Evolutionary conservation across 768 basidiomycete genomes (phyloP).

Genomic region (Leccinum incarnatum): DNA sequence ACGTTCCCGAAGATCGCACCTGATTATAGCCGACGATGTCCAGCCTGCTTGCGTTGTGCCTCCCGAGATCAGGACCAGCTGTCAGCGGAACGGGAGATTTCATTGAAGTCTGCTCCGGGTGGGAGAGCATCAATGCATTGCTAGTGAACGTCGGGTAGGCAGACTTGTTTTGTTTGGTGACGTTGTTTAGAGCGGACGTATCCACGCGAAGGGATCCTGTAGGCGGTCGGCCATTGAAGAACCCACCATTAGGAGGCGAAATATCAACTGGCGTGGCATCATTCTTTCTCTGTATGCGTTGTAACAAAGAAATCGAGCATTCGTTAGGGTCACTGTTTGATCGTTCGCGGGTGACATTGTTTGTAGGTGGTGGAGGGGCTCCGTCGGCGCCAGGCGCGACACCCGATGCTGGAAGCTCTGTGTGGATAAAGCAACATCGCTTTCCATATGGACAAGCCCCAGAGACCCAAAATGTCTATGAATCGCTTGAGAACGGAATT

Average conservation of each 20-base stretch:
- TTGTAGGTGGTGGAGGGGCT: slow-evolving; percentile 48
- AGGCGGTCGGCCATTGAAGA: slow-evolving; percentile 61
- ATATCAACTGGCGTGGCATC: slow-evolving; percentile 59
- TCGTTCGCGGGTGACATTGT: slow-evolving; percentile 62
- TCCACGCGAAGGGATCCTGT: slow-evolving; percentile 73
- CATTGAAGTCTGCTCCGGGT: slow-evolving; percentile 53
- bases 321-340: slow-evolving; percentile 80
- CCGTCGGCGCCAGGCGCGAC: slow-evolving; percentile 52
- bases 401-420: slow-evolving; percentile 71
- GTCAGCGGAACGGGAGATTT: slow-evolving; percentile 81
- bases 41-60: slow-evolving; percentile 65
- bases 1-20: slow-evolving; percentile 38
- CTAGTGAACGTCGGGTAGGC: slow-evolving; percentile 66
- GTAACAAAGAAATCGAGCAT: slow-evolving; percentile 66
- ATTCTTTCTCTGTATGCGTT: slow-evolving; percentile 70
- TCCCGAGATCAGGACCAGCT: slow-evolving; percentile 81
- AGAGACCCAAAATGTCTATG: slow-evolving; percentile 89
- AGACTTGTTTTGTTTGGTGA: slow-evolving; percentile 77
- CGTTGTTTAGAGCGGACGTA: slow-evolving; percentile 59
- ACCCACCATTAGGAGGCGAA: slow-evolving; percentile 38
- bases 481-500: slow-evolving; percentile 8
- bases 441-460: slow-evolving; percentile 93
- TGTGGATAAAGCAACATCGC: slow-evolving; percentile 92
- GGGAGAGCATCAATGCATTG: slow-evolving; percentile 49
- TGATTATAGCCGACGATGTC: slow-evolving; percentile 74